Conservation (phyloP, 768 basidiomycete genomes). For the Lactarius quietus region DNA sequence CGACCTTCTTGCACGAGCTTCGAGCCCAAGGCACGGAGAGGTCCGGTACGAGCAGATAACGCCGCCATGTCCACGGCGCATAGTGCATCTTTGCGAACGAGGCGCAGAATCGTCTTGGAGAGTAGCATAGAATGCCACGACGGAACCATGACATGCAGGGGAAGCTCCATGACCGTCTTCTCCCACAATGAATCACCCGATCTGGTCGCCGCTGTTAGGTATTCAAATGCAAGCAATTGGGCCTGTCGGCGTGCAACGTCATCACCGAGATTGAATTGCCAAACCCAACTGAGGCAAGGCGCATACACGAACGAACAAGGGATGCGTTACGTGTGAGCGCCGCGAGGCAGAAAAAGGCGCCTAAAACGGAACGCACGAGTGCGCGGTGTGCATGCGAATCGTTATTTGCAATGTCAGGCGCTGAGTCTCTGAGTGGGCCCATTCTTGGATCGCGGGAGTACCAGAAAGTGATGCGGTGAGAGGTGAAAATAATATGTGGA, state of each 20-base stretch:
- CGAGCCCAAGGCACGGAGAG: slow-evolving; percentile 8
- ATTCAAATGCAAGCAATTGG: slow-evolving; percentile 36
- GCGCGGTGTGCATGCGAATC: slow-evolving; percentile 17
- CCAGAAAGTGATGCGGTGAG: slow-evolving; percentile 4
- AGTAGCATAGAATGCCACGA: slow-evolving; percentile 24
- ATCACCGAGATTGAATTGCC: slow-evolving; percentile 23
- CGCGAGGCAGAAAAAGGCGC: slow-evolving; percentile 47
- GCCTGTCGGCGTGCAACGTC: slow-evolving; percentile 30
- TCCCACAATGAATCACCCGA: slow-evolving; percentile 24
- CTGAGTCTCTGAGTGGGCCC: slow-evolving; percentile 18
- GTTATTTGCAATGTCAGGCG: slow-evolving; percentile 20
- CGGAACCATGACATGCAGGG: slow-evolving; percentile 19
- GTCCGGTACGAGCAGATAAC: slow-evolving; percentile 21
- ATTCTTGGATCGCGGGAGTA: slow-evolving; percentile 17
- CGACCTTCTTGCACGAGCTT: slow-evolving; percentile 21
- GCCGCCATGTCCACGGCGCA: slow-evolving; percentile 20
- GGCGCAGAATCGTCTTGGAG: slow-evolving; percentile 15
- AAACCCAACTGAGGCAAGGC: slow-evolving; percentile 25
- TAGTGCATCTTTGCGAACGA: slow-evolving; percentile 20
- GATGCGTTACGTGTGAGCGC: slow-evolving; percentile 33
- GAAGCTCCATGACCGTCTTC: slow-evolving; percentile 20
- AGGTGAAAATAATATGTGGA: slow-evolving; percentile 21
- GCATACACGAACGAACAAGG: slow-evolving; percentile 22
- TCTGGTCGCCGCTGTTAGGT: slow-evolving; percentile 27
- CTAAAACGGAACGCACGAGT: slow-evolving; percentile 36